Base-by-base conservation (phyloP, 169 alveolate species). In the Plasmodium gallinaceum region DNA sequence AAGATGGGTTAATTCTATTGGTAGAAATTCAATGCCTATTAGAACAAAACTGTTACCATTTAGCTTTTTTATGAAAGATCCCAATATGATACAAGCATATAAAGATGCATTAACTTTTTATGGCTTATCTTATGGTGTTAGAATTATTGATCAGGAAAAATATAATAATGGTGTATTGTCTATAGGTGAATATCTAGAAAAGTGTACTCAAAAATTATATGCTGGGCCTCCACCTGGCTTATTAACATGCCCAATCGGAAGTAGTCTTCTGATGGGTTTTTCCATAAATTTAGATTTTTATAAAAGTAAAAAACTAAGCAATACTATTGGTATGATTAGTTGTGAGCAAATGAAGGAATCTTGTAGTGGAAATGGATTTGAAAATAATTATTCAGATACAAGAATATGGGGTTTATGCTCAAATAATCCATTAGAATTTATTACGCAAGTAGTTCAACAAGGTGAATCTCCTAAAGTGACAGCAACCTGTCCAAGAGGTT, bases 221-320 rank as follows among this genome's bases (percentile, higher is more conserved):
- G 89, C 92, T 10, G 97, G 97, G 3, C 75, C 93, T 14, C 85
- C 95, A 6, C 95, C 96, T 12, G 97, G 97, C 5, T 93, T 90
- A 90, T 95, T 95, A 10, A 92, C 93, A 68, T 95, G 97, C 48
- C 97, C 97, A 10, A 45, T 58, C n/a, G 94, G 93, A 37, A 92
- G 85, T 42, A 93, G 88, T 18, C 45, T 95, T 52, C 39, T 95
- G 64, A 91, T 95, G 93, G 97, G 97, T 2, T 95, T 93, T 85
- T 90, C 97, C 0, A 7, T 95, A 68, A 54, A 87, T 46, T 66
- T 92, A 66, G 64, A 88, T 60, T 93, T 93, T 90, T 62, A 62
- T 32, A 75, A 90, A 18, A 48, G 54, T 37, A 73, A 65, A 68
- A 42, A 61, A 32, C 37, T 86, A 71, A 54, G 60, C 42, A 91